Evolutionary conservation across 139 green algal genomes (phyloP).

Genomic region (Coccomyxa sp.): DNA sequence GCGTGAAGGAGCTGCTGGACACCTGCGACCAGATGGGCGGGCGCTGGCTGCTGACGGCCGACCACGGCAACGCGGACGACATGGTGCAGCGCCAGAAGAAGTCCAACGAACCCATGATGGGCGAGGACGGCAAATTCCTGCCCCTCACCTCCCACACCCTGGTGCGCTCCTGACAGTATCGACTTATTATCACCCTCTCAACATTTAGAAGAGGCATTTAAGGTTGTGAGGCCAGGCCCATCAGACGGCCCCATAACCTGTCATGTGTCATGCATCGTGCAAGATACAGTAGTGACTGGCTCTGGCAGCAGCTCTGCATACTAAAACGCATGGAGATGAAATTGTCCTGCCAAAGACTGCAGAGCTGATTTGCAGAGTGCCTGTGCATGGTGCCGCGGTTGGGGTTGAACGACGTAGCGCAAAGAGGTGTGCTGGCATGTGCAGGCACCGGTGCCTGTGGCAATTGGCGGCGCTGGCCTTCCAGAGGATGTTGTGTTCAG

Average conservation of each 20-base stretch:
- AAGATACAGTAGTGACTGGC: too few species aligned
- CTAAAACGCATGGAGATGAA: too few species aligned
- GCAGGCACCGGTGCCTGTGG: conserved; percentile 65
- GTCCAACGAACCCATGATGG: conserved; percentile 52
- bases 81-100: conserved; percentile 90
- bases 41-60: conserved; percentile 59
- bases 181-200: too few species aligned
- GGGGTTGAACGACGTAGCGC: too few species aligned
- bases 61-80: conserved; percentile 77
- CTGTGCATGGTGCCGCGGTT: too few species aligned
- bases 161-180: conserved; percentile 34
- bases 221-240: too few species aligned
- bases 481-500: conserved; percentile 60
- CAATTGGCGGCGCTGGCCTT: conserved; percentile 85
- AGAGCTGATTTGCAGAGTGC: too few species aligned
- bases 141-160: conserved; percentile 93
- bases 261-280: too few species aligned
- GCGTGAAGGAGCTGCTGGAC: conserved; percentile 43
- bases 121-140: conserved; percentile 65
- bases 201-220: too few species aligned
- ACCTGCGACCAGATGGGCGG: conserved; percentile 45
- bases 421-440: background rate
- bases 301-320: too few species aligned
- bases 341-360: too few species aligned
- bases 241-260: too few species aligned